These are phyloP conservation scores for Neonectria ditissima DNA, from an alignment of 2,329 filamentous ascomycete genomes.

Conservation along the genomic window DNA sequence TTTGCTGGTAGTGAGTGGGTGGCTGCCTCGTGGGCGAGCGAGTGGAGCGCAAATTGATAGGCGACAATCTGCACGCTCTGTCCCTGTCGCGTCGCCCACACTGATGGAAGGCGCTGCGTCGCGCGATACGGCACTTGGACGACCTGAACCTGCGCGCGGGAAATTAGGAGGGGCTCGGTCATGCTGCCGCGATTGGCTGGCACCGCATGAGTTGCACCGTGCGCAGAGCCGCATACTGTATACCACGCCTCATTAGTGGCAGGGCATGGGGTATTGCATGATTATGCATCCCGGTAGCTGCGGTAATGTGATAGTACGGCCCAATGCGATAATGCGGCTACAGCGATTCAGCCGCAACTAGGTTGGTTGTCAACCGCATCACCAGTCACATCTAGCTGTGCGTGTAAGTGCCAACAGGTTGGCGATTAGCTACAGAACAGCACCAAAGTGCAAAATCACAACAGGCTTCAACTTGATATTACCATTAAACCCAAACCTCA, in stretches of 20 bases:
- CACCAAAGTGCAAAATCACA: neutral
- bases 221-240: conserved; percentile 14
- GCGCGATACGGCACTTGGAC: conserved; percentile 27
- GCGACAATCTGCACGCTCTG: neutral
- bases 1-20: too few relatives aligned
- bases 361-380: neutral
- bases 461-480: neutral
- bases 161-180: neutral
- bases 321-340: neutral
- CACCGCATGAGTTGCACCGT: conserved; percentile 9
- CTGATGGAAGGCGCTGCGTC: neutral
- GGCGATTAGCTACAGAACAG: too few relatives aligned
- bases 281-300: conserved; percentile 6
- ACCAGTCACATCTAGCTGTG: neutral
- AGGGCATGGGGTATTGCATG: neutral
- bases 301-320: conserved; percentile 11
- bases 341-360: neutral
- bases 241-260: neutral
- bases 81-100: conserved; percentile 37
- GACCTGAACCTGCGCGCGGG: neutral
- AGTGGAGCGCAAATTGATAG: neutral
- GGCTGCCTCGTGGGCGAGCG: neutral
- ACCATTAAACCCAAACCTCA: too few relatives aligned
- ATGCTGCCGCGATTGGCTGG: conserved; percentile 17
- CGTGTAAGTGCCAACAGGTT: neutral